These are phyloP conservation scores for Dryadomyces quercivorus DNA, from an alignment of 2,329 filamentous ascomycete species.

Conservation along the genomic window DNA sequence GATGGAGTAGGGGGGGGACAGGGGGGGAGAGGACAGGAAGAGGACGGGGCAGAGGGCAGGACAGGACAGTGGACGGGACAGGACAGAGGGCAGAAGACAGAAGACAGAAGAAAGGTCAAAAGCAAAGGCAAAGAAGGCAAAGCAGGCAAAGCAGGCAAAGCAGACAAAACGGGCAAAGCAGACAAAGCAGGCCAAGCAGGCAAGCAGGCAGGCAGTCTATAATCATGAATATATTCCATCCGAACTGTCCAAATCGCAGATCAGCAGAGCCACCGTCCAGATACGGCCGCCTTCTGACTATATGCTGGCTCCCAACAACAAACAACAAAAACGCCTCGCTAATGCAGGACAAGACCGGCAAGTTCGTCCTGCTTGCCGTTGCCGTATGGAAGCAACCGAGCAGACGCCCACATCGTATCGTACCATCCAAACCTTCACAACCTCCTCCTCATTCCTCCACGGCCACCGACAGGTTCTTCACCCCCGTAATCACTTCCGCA, in stretches of 20 bases:
- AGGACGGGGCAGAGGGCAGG: neutral
- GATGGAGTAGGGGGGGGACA: constrained; percentile 15
- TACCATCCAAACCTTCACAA: too few species aligned
- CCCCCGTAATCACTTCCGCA: constrained; percentile 47
- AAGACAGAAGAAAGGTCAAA: neutral
- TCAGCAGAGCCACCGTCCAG: too few species aligned
- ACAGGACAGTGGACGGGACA: too few species aligned
- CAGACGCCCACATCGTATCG: neutral
- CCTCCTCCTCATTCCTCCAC: constrained; percentile 9
- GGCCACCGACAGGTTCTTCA: constrained; percentile 39
- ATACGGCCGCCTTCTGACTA: neutral
- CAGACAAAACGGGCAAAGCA: too few species aligned
- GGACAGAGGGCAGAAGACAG: too few species aligned
- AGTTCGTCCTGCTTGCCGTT: neutral
- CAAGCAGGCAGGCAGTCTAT: too few species aligned
- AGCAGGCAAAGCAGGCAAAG: too few species aligned
- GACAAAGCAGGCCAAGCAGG: too few species aligned
- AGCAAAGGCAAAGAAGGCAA: neutral
- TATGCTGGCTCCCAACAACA: neutral
- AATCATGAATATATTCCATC: too few species aligned
- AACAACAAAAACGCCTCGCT: constrained; percentile 11
- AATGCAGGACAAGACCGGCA: neutral
- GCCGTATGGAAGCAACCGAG: neutral
- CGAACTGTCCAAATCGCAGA: too few species aligned
- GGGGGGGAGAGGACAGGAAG: neutral